These are phyloP conservation scores for Verbena officinalis DNA, from an alignment of 257 asterid genomes.

Conservation along the genomic window DNA sequence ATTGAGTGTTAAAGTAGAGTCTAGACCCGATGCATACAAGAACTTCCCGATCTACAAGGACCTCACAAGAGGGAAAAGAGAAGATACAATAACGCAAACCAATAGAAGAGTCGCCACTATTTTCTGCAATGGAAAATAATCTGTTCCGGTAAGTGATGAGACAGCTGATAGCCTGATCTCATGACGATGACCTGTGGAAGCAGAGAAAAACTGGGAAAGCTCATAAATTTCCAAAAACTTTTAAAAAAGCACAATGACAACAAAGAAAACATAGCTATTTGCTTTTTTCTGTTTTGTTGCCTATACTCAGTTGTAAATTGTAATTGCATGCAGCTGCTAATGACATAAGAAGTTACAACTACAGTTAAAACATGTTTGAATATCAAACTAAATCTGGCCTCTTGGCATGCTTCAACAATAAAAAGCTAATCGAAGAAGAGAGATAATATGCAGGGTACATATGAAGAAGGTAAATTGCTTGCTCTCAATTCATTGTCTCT, in stretches of 20 bases:
- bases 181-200: no score
- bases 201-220: no score
- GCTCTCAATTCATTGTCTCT: conserved; percentile 27
- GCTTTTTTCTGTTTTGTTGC: conserved; percentile 17
- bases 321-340: conserved; percentile 32
- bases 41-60: no score
- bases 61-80: no score
- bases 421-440: conserved; percentile 11
- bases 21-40: no score
- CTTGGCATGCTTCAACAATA: conserved; percentile 31
- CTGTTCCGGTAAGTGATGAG: no score
- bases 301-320: conserved; percentile 23
- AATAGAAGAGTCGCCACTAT: no score
- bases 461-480: conserved; percentile 28
- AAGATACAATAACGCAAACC: no score
- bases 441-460: conserved; percentile 25
- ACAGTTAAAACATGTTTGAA: conserved; percentile 30
- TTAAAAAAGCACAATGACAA: conserved; percentile 17
- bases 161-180: no score
- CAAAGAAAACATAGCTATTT: conserved; percentile 21
- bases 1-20: no score
- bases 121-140: no score
- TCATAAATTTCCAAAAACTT: no score
- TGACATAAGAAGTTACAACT: conserved; percentile 26
- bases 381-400: conserved; percentile 34